These are phyloP conservation scores for Gaeumannomyces tritici DNA, from an alignment of 2,329 filamentous ascomycete genomes.

Conservation along the genomic window DNA sequence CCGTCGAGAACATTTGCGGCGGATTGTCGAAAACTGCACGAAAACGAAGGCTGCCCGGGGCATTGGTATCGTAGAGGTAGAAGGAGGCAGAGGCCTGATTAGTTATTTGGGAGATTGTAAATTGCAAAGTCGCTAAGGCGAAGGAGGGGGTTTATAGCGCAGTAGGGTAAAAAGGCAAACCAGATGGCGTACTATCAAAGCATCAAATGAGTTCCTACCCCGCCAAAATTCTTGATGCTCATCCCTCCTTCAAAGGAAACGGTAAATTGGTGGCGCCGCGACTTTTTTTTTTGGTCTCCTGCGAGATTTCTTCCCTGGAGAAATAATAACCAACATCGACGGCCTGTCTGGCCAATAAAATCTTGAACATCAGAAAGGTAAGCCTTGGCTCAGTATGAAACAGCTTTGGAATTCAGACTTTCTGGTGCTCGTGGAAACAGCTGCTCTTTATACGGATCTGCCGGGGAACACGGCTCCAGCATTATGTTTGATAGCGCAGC, in stretches of 20 bases:
- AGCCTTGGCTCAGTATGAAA: background rate
- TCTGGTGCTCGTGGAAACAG: background rate
- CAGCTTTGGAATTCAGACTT: background rate
- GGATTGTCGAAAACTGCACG: background rate
- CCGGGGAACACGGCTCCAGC: background rate
- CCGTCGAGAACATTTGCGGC: background rate
- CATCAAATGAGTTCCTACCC: background rate
- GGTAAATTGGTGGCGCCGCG: background rate
- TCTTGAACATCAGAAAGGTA: background rate
- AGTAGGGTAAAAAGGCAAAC: background rate
- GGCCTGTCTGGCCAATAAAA: background rate
- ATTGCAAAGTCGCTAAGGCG: background rate
- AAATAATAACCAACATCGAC: background rate
- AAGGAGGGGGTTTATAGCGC: background rate
- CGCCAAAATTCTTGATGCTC: background rate
- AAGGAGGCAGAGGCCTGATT: too few relatives aligned
- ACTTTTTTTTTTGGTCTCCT: background rate
- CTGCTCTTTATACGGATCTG: background rate
- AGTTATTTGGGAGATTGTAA: background rate
- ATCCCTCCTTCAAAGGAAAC: background rate
- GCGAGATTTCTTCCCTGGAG: background rate
- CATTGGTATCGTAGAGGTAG: background rate
- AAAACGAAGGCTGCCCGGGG: too few relatives aligned
- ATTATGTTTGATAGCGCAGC: background rate
- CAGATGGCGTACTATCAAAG: too few relatives aligned